Conservation (phyloP, 129 eudicot species). For the Kitagawia praeruptora region DNA sequence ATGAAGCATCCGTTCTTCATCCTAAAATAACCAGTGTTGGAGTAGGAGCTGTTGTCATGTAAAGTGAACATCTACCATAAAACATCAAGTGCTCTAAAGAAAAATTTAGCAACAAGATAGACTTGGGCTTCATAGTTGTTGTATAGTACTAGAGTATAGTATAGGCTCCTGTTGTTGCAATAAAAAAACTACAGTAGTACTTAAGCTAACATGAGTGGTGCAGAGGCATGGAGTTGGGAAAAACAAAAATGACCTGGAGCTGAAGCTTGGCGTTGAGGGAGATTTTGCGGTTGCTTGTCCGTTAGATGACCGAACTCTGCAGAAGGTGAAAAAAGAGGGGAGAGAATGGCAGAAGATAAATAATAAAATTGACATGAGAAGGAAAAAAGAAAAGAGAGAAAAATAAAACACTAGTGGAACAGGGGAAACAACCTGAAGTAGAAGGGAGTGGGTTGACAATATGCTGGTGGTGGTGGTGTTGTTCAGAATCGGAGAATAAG, state of each 20-base stretch:
- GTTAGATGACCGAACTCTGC: constrained; percentile 13
- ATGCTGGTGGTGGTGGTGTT: constrained; percentile 20
- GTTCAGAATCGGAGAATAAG: constrained; percentile 56
- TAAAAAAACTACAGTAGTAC: not conserved
- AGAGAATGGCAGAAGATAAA: not conserved
- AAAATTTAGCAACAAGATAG: not conserved
- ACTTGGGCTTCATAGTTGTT: not conserved
- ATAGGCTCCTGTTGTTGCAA: not conserved
- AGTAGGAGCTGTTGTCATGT: not conserved
- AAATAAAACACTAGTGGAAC: not conserved
- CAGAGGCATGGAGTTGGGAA: not conserved
- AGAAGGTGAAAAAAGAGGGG: not conserved
- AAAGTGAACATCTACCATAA: not conserved
- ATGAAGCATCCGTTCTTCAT: too few species aligned
- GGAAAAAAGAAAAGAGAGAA: not conserved
- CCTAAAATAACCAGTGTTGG: not conserved
- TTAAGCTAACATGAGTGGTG: not conserved
- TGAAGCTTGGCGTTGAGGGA: constrained; percentile 19
- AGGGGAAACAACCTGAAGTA: not conserved
- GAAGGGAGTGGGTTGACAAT: constrained; percentile 14
- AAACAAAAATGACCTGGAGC: constrained; percentile 22
- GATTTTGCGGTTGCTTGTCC: constrained; percentile 38
- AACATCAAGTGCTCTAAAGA: not conserved
- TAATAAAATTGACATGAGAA: not conserved
- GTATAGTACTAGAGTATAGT: not conserved